Evolutionary conservation across 768 basidiomycete genomes (phyloP), one percentile per base, ranked within the genome.

Genomic region (Leccinum broughii): DNA sequence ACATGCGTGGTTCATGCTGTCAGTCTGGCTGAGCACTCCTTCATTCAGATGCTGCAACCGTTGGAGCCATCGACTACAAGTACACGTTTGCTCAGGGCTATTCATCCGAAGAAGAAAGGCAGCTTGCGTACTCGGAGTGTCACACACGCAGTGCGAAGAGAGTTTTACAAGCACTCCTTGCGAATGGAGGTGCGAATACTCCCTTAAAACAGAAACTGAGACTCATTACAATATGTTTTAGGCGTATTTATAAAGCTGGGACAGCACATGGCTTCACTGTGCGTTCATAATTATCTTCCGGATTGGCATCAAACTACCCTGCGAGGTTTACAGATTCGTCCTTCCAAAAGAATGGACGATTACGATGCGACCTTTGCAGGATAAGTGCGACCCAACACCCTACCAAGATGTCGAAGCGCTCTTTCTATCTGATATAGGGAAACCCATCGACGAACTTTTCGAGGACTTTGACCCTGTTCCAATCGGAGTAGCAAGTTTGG

Each of bases 401-500:
- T 87, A 92, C 61, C 83, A 88, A 65, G 88, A 88, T 59, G 73
- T 98, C 11, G 85, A 94, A 63, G 76, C 74, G 1, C 82, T 98
- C 66, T 89, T 98, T 72, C 65, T 87, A 17, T 77, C 81, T 9
- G 97, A 98, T 71, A 88, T 94, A 73, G 93, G 90, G 7, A 71
- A 75, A 41, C 78, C 85, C 0, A 82, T 97, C 39, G 77, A 81
- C 2, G 89, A 91, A 20, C 73, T 94, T 34, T 98, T 98, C 68
- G 84, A 85, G 13, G 85, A 93, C 61, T 96, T 98, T 69, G 87
- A 97, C 65, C 86, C 86, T 5, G 77, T 80, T 17, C 97, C 97
- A 7, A 92, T 98, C 50, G 97, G 97, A 3, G 94, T 98, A 15
- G 97, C 97, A 13, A 96, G 93, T 67, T 76, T 98, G 39, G 97